Evolutionary conservation across 345 rosid species (phyloP).

Genomic region (Aquilaria sinensis): DNA sequence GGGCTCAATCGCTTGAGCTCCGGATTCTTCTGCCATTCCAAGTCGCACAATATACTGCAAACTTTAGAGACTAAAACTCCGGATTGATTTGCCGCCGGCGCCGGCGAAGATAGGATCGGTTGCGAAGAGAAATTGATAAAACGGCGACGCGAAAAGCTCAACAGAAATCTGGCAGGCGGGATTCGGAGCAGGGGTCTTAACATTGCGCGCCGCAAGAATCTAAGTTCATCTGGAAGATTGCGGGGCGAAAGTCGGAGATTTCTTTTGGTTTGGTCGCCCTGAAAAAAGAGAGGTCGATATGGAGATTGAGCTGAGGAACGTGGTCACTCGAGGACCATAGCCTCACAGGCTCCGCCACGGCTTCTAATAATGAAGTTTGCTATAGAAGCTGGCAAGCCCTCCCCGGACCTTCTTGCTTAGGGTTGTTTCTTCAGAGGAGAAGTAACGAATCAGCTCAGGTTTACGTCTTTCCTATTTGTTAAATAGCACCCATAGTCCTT

Average conservation of each 20-base stretch:
- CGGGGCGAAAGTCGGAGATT: not conserved
- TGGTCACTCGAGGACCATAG: slow-evolving; percentile 14
- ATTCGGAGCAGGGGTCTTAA: not conserved
- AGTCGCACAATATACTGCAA: slow-evolving; percentile 26
- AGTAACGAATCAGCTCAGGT: too few relatives aligned
- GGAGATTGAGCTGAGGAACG: slow-evolving; percentile 6
- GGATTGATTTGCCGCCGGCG: slow-evolving; percentile 1
- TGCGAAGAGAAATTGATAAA: slow-evolving; percentile 5
- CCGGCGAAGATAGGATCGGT: slow-evolving; percentile 3
- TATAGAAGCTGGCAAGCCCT: too few relatives aligned
- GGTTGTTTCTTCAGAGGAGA: too few relatives aligned
- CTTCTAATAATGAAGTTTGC: too few relatives aligned
- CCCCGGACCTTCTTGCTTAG: too few relatives aligned
- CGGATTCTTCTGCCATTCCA: slow-evolving; percentile 40
- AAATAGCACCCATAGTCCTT: too few relatives aligned
- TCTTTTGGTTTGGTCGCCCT: not conserved
- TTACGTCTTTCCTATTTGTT: too few relatives aligned
- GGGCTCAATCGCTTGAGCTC: slow-evolving; percentile 25
- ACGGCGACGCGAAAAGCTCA: not conserved
- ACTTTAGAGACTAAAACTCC: slow-evolving; percentile 27
- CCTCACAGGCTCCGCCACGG: not conserved
- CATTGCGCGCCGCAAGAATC: not conserved
- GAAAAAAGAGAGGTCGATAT: too few relatives aligned
- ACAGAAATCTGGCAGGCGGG: slow-evolving; percentile 5
- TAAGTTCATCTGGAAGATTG: not conserved